Conservation (phyloP, 805 yeast genomes). For the Candida khao-thaluensis region DNA sequence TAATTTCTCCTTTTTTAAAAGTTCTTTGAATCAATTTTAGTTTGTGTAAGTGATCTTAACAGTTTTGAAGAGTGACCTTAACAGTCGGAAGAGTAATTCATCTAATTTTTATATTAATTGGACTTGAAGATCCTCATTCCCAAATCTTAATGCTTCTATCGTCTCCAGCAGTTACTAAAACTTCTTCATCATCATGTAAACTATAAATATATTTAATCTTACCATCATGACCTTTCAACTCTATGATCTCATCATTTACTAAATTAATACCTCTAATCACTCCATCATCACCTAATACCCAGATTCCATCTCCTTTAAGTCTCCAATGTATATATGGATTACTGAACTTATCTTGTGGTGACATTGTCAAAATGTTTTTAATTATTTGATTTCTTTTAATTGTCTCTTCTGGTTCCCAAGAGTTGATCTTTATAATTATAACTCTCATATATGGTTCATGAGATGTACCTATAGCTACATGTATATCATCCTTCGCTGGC, state of each 20-base stretch:
- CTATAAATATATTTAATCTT: conserved; percentile 46
- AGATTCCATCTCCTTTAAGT: conserved; percentile 48
- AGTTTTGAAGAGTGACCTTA: too few species aligned
- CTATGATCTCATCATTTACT: conserved; percentile 30
- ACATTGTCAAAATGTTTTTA: conserved; percentile 40
- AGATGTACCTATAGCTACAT: conserved; percentile 67
- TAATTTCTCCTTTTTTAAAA: too few species aligned
- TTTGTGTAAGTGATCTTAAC: too few species aligned
- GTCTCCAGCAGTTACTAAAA: conserved; percentile 50
- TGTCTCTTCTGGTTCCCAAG: conserved; percentile 9
- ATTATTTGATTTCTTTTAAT: conserved; percentile 28
- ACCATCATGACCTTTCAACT: conserved; percentile 42
- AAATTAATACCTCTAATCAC: conserved; percentile 58
- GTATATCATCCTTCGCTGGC: conserved; percentile 26
- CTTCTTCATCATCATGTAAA: conserved; percentile 22
- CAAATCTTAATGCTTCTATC: conserved; percentile 25
- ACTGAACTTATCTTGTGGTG: conserved; percentile 71
- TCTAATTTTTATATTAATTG: too few species aligned
- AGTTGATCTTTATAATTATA: conserved; percentile 52
- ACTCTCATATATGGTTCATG: conserved; percentile 77
- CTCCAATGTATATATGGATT: conserved; percentile 50
- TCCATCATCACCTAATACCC: conserved; percentile 75
- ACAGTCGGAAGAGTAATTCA: too few species aligned
- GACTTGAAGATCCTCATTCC: too few species aligned
- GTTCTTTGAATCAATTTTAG: too few species aligned